Evolutionary conservation across 2,329 filamentous ascomycete genomes (phyloP).

Genomic region (Spiromastix sp.): DNA sequence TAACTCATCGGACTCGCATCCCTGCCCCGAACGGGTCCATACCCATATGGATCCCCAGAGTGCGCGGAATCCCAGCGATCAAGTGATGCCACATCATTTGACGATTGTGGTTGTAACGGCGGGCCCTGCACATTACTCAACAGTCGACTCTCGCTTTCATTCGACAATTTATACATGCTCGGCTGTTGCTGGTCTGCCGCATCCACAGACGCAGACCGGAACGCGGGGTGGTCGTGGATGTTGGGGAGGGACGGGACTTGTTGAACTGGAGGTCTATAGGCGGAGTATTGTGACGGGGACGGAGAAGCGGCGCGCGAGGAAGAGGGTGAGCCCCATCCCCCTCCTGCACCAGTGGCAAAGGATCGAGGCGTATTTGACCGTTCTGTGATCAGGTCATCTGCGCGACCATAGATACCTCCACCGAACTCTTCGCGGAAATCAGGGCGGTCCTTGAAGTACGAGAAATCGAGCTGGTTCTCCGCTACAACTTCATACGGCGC

Average conservation of each 20-base stretch:
- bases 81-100: conserved; percentile 14
- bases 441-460: conserved; percentile 79
- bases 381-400: conserved; percentile 36
- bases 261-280: neutral
- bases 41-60: neutral
- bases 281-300: conserved; percentile 21
- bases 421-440: conserved; percentile 83
- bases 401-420: conserved; percentile 49
- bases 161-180: conserved; percentile 24
- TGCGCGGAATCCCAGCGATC: conserved; percentile 24
- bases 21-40: conserved; percentile 2
- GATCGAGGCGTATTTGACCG: conserved; percentile 34
- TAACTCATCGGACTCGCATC: conserved; percentile 10
- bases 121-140: conserved; percentile 27
- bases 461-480: conserved; percentile 77
- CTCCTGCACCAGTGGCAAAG: conserved; percentile 19
- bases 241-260: conserved; percentile 6
- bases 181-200: conserved; percentile 1
- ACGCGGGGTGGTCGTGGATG: conserved; percentile 25
- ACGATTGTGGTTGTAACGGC: conserved; percentile 6
- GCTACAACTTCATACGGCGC: conserved; percentile 84
- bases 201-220: conserved; percentile 18
- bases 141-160: conserved; percentile 31
- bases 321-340: conserved; percentile 29
- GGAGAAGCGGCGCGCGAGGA: conserved; percentile 33